phyloP scores from a whole-genome alignment of 306 rosid species.

The Vigna unguiculata region DNA sequence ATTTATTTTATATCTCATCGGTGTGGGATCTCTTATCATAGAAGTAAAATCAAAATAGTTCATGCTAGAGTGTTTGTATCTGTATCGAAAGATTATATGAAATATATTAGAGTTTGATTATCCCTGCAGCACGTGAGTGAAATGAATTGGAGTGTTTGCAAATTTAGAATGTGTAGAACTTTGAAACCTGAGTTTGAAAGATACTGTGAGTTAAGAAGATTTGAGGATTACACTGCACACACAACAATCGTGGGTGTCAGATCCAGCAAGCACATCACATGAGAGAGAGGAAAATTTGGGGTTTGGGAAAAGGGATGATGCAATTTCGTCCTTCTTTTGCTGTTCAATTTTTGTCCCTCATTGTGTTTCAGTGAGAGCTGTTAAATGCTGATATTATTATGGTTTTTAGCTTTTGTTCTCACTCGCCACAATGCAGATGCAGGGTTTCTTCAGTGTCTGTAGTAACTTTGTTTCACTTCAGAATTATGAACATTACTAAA shows the following conservation, averaged over 20 bases:
- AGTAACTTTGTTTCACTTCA: slow-evolving; percentile 2
- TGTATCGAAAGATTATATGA: slow-evolving; percentile 10
- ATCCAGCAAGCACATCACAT: slow-evolving; percentile 56
- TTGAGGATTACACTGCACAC: slow-evolving; percentile 51
- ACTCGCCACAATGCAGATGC: slow-evolving; percentile 37
- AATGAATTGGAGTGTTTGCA: slow-evolving; percentile 44
- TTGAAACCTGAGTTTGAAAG: slow-evolving; percentile 50
- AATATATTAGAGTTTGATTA: not conserved
- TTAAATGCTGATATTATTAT: slow-evolving; percentile 4
- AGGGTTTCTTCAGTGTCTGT: not conserved
- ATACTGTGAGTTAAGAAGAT: slow-evolving; percentile 42
- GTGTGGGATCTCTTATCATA: too few species aligned
- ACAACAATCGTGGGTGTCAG: slow-evolving; percentile 74
- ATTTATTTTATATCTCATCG: too few species aligned
- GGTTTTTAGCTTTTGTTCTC: slow-evolving; percentile 42
- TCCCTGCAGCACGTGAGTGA: slow-evolving; percentile 47
- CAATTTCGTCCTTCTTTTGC: slow-evolving; percentile 39
- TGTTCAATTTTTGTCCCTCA: slow-evolving; percentile 41
- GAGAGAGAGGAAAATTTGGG: slow-evolving; percentile 39
- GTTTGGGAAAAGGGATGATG: slow-evolving; percentile 34
- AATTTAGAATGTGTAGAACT: slow-evolving; percentile 56
- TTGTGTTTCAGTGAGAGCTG: slow-evolving; percentile 11
- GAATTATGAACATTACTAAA: not conserved
- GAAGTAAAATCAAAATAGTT: too few species aligned
- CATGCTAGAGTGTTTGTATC: too few species aligned